Conservation (phyloP, 805 yeast genomes). For the Priceomyces melissophilus region DNA sequence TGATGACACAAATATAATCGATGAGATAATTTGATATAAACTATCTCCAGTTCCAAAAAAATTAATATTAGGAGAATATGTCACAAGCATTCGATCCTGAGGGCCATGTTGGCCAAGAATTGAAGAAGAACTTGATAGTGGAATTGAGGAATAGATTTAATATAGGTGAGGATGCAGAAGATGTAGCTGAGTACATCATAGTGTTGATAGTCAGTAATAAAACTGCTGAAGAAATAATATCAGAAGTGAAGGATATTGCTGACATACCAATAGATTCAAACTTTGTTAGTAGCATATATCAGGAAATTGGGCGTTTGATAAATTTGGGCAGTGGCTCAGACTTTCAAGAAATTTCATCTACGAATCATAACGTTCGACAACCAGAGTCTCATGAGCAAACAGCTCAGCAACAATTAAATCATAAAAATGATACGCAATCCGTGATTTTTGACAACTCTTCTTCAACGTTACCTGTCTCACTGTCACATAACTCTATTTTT, state of each 20-base stretch:
- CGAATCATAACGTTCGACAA: not conserved
- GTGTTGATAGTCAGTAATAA: slow-evolving; percentile 68
- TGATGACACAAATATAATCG: not conserved
- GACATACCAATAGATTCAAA: slow-evolving; percentile 57
- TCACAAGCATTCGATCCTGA: slow-evolving; percentile 33
- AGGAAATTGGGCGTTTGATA: slow-evolving; percentile 49
- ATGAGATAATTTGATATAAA: not conserved
- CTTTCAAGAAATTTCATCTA: not conserved
- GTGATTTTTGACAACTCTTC: too few relatives aligned
- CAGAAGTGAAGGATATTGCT: slow-evolving; percentile 59
- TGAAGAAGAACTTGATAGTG: slow-evolving; percentile 30
- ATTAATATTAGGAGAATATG: slow-evolving; percentile 1
- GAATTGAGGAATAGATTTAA: slow-evolving; percentile 34
- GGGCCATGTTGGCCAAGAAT: slow-evolving; percentile 34
- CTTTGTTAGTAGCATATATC: slow-evolving; percentile 55
- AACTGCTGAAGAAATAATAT: slow-evolving; percentile 54
- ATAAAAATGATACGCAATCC: too few relatives aligned
- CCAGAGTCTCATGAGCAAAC: not conserved
- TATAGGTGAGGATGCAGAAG: slow-evolving; percentile 41
- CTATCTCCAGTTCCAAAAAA: not conserved
- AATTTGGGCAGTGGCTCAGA: slow-evolving; percentile 5
- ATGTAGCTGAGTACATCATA: slow-evolving; percentile 73
- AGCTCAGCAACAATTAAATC: too few relatives aligned
- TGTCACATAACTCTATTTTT: too few relatives aligned
- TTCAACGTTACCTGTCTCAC: too few relatives aligned